phyloP scores from a whole-genome alignment of 257 asterid species.

The Solanum commersonii region DNA sequence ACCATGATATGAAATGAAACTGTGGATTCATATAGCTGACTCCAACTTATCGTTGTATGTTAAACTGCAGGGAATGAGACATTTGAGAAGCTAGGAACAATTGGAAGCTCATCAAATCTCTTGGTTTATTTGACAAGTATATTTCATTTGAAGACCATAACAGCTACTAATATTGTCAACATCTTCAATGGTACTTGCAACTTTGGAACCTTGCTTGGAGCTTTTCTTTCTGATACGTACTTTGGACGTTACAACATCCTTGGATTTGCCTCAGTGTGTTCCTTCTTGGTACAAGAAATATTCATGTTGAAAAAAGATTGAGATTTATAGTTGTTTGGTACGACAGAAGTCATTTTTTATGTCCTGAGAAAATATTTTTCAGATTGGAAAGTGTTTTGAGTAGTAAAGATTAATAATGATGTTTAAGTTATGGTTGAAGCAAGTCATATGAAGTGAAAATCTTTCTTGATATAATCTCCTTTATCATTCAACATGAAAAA shows the following conservation, averaged over 20 bases:
- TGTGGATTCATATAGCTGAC: not conserved
- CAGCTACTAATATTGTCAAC: slow-evolving; percentile 21
- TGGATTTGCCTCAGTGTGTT: slow-evolving; percentile 17
- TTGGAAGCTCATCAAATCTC: slow-evolving; percentile 19
- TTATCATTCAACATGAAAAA: not conserved
- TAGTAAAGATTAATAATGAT: not conserved
- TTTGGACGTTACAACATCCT: slow-evolving; percentile 24
- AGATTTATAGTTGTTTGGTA: not conserved
- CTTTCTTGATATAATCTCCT: not conserved
- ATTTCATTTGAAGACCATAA: slow-evolving; percentile 17
- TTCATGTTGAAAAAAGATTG: not conserved
- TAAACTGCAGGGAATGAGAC: slow-evolving; percentile 19
- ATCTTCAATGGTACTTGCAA: slow-evolving; percentile 24
- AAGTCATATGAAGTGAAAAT: not conserved
- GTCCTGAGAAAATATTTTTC: not conserved
- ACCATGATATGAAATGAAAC: not conserved
- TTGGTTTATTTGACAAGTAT: slow-evolving; percentile 22
- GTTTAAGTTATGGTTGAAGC: not conserved
- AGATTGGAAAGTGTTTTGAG: not conserved
- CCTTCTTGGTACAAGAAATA: slow-evolving; percentile 12
- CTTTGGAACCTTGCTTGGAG: slow-evolving; percentile 24
- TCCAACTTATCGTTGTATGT: not conserved
- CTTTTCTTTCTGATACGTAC: slow-evolving; percentile 20
- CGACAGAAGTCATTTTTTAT: not conserved
- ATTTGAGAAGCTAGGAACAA: slow-evolving; percentile 25